Evolutionary conservation across 139 green algal genomes (phyloP), one percentile per base, ranked within the genome.

Genomic region (Eudorina sp.): DNA sequence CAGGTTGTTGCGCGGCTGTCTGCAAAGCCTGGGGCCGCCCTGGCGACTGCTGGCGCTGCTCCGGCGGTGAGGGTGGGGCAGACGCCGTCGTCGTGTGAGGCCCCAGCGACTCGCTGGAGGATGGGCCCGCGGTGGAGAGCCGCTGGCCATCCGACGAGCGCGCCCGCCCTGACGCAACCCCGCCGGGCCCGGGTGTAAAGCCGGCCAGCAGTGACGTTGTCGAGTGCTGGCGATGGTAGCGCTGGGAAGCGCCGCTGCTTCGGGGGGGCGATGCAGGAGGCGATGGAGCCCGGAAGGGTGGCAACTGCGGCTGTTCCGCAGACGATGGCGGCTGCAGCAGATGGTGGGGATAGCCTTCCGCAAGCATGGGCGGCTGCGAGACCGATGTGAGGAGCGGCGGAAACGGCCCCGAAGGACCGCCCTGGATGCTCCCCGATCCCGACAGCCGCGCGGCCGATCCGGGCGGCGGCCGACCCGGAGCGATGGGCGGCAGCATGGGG

Each of bases 221-320:
- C 7, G 77, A 73, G 77, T 53, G 75, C 75, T 85, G 80, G 41
- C 80, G 60, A n/a, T 76, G 80, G 43, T 51, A 64, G 31, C 80
- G 80, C 23, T 86, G 60, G 11, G 80, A 68, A 29, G 80, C 23
- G 27, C 53, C 38, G 53, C 11, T 14, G 60, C 8, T 64, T 27
- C 80, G 80, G 1, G 60, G 41, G 41, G 80, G 80, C 16, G 80
- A 86, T 11, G 29, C 60, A 4, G 80, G 80, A 27, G 80, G 80
- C 43, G 80, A 86, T 14, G 80, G 80, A 41, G 60, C 80, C 0
- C 80, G 80, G 53, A 77, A 58, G 23, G 78, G 78, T 14, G 80
- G 23, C 41, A 29, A 25, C n/a, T 85, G 79, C 7, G 53, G 53
- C 36, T 84, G 77, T 4, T 48, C n/a, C n/a, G n/a, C n/a, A n/a